Conservation (phyloP, 164 flowering plant genomes). For the Warburgia ugandensis region DNA sequence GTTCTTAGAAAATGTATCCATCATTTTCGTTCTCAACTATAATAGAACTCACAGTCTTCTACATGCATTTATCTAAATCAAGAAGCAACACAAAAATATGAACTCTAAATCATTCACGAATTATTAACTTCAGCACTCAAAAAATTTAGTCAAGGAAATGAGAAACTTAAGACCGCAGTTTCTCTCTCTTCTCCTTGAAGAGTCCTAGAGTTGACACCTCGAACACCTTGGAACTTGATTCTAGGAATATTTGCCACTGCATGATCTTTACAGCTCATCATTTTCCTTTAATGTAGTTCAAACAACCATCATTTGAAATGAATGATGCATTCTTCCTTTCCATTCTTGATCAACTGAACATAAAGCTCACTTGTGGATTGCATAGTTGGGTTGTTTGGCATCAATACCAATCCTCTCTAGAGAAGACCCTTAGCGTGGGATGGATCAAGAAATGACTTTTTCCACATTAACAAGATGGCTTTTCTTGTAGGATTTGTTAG, state of each 20-base stretch:
- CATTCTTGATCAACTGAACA: constrained; percentile 60
- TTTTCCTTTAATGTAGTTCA: constrained; percentile 60
- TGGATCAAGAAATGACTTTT: constrained; percentile 63
- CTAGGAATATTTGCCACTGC: constrained; percentile 72
- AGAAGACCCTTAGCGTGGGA: constrained; percentile 62
- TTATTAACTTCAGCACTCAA: too few relatives aligned
- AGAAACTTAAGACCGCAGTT: constrained; percentile 42
- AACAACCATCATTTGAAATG: constrained; percentile 61
- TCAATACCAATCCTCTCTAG: constrained; percentile 67
- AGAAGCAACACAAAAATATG: too few relatives aligned
- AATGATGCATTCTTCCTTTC: constrained; percentile 67
- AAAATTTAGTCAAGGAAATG: too few relatives aligned
- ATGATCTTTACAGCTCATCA: constrained; percentile 68
- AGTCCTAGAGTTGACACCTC: constrained; percentile 61
- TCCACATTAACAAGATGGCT: constrained; percentile 65
- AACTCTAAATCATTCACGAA: too few relatives aligned
- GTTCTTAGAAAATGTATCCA: too few relatives aligned
- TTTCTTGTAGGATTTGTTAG: constrained; percentile 56
- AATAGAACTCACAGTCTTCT: too few relatives aligned
- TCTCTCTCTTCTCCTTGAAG: constrained; percentile 65
- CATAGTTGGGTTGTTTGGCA: constrained; percentile 70
- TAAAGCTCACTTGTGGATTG: constrained; percentile 55
- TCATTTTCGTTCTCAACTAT: too few relatives aligned
- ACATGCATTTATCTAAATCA: too few relatives aligned
- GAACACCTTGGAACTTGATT: constrained; percentile 56